Percentiles rank a stretch among this genome's conserved stretches.
Conservation (phyloP, 2,329 filamentous ascomycete genomes). For the Cryoendolithus antarcticus region DNA sequence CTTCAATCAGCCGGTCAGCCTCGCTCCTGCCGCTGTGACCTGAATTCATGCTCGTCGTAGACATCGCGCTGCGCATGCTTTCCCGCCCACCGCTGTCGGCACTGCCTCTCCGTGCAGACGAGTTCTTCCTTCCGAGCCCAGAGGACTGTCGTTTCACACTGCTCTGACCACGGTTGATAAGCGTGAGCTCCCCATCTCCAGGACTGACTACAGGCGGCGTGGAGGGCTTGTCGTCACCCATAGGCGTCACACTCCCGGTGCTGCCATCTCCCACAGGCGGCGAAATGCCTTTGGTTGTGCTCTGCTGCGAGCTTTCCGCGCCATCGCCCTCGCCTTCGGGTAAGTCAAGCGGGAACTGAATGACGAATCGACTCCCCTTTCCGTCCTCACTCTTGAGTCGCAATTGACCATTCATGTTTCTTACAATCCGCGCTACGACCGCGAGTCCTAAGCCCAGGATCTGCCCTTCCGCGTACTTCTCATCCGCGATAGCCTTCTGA, state of each 20-base stretch:
- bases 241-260: conserved; percentile 16
- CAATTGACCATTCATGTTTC: conserved; percentile 84
- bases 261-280: too few relatives aligned
- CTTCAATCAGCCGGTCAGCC: conserved; percentile 59
- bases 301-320: conserved; percentile 3
- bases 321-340: conserved; percentile 27
- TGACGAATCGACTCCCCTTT: conserved; percentile 69
- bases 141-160: conserved; percentile 11
- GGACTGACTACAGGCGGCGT: conserved; percentile 1
- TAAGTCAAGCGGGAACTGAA: conserved; percentile 64
- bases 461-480: conserved; percentile 21
- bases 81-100: conserved; percentile 39
- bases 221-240: conserved; percentile 3
- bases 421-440: conserved; percentile 70
- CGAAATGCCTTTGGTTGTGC: too few relatives aligned
- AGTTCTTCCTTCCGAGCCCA: conserved; percentile 13
- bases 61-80: conserved; percentile 36
- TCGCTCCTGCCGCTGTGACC: conserved; percentile 42
- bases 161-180: conserved; percentile 39
- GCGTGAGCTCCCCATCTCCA: conserved; percentile 44
- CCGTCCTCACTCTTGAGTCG: conserved; percentile 73
- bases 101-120: conserved; percentile 9
- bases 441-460: conserved; percentile 74
- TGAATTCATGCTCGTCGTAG: conserved; percentile 18
- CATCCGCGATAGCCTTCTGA: conserved; percentile 14